Conservation (phyloP, 305 asterid genomes). For the Plantago rigida region DNA sequence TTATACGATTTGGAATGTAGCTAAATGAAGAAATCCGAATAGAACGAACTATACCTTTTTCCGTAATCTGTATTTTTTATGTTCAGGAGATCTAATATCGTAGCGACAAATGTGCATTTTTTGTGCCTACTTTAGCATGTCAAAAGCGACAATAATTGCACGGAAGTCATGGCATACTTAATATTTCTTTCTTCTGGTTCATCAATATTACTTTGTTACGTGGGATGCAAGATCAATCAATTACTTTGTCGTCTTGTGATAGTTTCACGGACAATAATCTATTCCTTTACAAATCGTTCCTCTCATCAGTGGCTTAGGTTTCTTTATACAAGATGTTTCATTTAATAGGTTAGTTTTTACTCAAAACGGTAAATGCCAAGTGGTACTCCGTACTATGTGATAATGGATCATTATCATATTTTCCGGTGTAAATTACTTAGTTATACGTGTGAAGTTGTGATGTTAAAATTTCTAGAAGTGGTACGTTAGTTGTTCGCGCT, state of each 20-base stretch:
- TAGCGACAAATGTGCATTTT: not conserved
- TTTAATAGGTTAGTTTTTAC: too few relatives aligned
- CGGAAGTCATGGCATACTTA: constrained; percentile 8
- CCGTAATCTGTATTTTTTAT: not conserved
- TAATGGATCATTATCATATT: not conserved
- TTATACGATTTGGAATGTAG: constrained; percentile 13
- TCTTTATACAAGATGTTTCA: too few relatives aligned
- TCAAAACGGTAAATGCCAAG: not conserved
- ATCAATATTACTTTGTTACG: constrained; percentile 5
- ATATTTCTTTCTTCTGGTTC: constrained; percentile 8
- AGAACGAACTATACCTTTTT: constrained; percentile 6
- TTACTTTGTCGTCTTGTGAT: constrained; percentile 2
- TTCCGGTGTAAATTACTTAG: too few relatives aligned
- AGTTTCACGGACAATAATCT: not conserved
- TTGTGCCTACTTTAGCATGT: constrained; percentile 17
- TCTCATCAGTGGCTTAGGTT: too few relatives aligned
- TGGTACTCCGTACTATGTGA: not conserved
- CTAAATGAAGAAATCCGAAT: too few relatives aligned
- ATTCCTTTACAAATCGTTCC: not conserved
- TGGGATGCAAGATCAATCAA: not conserved
- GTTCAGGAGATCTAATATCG: constrained; percentile 17
- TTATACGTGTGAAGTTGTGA: too few relatives aligned
- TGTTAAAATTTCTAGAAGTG: too few relatives aligned
- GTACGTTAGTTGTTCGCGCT: too few relatives aligned
- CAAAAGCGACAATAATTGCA: constrained; percentile 8